Percentiles rank a stretch among this genome's conserved stretches.
These are phyloP conservation scores for Melaleuca alternifolia DNA, from an alignment of 345 rosid genomes.

Conservation along the genomic window DNA sequence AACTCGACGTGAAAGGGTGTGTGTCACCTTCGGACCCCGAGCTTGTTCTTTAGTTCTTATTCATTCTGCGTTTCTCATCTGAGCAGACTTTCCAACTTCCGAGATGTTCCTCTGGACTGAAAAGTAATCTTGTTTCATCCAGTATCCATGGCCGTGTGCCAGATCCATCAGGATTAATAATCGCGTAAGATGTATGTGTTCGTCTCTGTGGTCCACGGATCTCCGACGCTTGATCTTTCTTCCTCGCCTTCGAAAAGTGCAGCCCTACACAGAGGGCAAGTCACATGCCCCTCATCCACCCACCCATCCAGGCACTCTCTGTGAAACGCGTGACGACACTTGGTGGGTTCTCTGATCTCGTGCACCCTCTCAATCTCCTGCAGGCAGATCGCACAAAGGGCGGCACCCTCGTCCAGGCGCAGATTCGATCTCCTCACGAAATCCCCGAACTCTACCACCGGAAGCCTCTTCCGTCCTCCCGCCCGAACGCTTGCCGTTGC, in stretches of 20 bases:
- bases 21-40: not conserved
- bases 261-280: slow-evolving; percentile 34
- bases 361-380: slow-evolving; percentile 7
- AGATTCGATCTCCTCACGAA: not conserved
- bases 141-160: not conserved
- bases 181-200: not conserved
- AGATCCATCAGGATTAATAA: not conserved
- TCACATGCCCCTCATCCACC: slow-evolving; percentile 24
- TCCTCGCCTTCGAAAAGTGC: not conserved
- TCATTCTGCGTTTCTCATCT: not conserved
- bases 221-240: not conserved
- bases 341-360: slow-evolving; percentile 21
- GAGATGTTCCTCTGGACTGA: not conserved
- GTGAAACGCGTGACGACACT: slow-evolving; percentile 30
- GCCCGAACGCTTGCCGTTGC: not conserved
- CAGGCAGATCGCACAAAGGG: slow-evolving; percentile 23
- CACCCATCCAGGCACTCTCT: slow-evolving; percentile 27
- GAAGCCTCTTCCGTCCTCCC: slow-evolving; percentile 15
- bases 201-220: not conserved
- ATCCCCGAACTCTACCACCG: not conserved
- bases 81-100: not conserved
- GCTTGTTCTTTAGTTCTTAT: not conserved
- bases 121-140: not conserved
- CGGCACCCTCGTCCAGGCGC: not conserved
- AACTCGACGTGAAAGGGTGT: not conserved